Evolutionary conservation across 441 rosid species (phyloP), one percentile per base, ranked within the genome.

Genomic region (Adansonia grandidieri): DNA sequence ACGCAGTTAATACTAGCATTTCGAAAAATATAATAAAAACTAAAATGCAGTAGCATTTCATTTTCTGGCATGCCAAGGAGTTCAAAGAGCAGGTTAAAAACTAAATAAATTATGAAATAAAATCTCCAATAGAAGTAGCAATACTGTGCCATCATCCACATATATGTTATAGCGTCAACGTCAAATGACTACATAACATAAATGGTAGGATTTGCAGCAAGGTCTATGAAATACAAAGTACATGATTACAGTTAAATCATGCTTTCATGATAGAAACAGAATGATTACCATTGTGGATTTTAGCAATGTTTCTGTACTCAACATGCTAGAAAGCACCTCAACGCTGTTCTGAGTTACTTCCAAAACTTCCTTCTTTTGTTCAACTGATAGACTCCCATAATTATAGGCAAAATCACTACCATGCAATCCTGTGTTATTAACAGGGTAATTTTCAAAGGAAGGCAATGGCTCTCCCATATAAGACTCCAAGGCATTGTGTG

Each of bases 271-370:
- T 11, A 32, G 47, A 53, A 80, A 57, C 71, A 58, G 40, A 61
- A 50, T 20, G 60, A 75, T 80, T 86, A 91, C 97, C 97, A 88
- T 84, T 1, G 83, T 65, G 47, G 91, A 83, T 71, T 90, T 86
- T 11, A 87, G 89, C 51, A 89, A 89, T 20, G 86, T 83, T 62
- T 92, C 91, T 13, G 85, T 80, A 68, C 80, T 90, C 86, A 91
- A 81, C 80, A 91, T 86, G 85, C 97, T 91, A 40, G 91, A 89
- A 53, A 93, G 93, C 83, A 93, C 87, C 48, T 93, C 97, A 73
- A 95, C 84, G 81, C 93, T 93, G 91, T 91, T 93, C 56, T 93
- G 79, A 32, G 96, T 81, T 28, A 90, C 87, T 77, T 86, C 86
- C 73, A 93, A 85, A 70, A 82, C 75, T 81, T 92, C 91, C 84